Conservation (phyloP, 192 early-diverging fungal genomes). For the Podila clonocystis region DNA sequence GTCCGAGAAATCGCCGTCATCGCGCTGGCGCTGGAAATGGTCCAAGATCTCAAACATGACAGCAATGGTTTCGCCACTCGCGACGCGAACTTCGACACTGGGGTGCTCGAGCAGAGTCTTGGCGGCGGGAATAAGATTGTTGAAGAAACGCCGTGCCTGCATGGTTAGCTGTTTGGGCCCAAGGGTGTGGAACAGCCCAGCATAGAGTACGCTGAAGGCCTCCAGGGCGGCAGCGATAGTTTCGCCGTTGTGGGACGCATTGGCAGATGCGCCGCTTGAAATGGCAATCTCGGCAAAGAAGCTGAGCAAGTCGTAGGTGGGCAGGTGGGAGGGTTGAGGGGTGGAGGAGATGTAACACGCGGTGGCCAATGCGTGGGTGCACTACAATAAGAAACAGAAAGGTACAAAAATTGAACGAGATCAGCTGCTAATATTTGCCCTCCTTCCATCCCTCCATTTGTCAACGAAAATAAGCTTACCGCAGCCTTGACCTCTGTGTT, state of each 20-base stretch:
- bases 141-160: constrained; percentile 50
- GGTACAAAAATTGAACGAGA: background rate
- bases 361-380: constrained; percentile 40
- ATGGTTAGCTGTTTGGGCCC: constrained; percentile 38
- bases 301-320: constrained; percentile 44
- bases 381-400: constrained; percentile 17
- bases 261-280: constrained; percentile 36
- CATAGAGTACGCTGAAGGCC: constrained; percentile 45
- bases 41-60: constrained; percentile 70
- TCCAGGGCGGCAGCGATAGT: constrained; percentile 44
- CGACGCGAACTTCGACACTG: constrained; percentile 70
- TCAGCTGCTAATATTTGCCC: background rate
- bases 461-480: constrained; percentile 33
- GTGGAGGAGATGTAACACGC: constrained; percentile 54
- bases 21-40: constrained; percentile 28
- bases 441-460: background rate
- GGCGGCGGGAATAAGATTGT: constrained; percentile 59
- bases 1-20: constrained; percentile 38
- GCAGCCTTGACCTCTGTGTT: constrained; percentile 55
- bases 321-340: constrained; percentile 40
- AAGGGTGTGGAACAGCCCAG: constrained; percentile 34
- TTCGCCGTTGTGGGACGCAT: constrained; percentile 38
- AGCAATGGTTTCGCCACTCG: constrained; percentile 79
- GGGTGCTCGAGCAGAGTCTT: constrained; percentile 65
- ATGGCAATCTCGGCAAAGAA: constrained; percentile 52